These are phyloP conservation scores for Nemophila menziesii DNA, from an alignment of 257 asterid species.

Conservation along the genomic window DNA sequence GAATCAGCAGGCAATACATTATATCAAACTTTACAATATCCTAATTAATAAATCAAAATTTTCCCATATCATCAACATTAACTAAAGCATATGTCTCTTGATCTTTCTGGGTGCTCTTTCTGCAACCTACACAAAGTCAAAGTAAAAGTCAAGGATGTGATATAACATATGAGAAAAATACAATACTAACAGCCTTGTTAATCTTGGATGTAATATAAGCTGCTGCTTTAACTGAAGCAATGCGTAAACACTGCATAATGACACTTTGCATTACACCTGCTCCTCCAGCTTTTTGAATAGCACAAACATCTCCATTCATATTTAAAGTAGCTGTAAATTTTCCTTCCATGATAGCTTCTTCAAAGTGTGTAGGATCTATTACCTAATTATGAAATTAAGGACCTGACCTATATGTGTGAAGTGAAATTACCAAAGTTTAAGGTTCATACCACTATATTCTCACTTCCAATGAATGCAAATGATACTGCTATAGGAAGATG, in stretches of 20 bases:
- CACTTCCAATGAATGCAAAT: slow-evolving; percentile 75
- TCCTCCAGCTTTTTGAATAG: slow-evolving; percentile 95
- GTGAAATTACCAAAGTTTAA: background rate
- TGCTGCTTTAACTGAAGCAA: slow-evolving; percentile 81
- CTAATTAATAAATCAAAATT: too few relatives aligned
- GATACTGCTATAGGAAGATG: slow-evolving; percentile 93
- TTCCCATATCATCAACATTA: too few relatives aligned
- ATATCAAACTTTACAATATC: too few relatives aligned
- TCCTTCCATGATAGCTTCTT: slow-evolving; percentile 93
- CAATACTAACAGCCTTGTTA: slow-evolving; percentile 69
- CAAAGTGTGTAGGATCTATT: slow-evolving; percentile 81
- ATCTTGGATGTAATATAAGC: slow-evolving; percentile 84
- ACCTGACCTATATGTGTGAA: too few relatives aligned
- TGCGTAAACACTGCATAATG: slow-evolving; percentile 86
- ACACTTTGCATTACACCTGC: slow-evolving; percentile 69
- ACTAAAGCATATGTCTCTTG: slow-evolving; percentile 46
- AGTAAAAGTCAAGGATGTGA: background rate
- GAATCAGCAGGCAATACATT: too few relatives aligned
- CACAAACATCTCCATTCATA: slow-evolving; percentile 75
- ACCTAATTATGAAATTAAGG: slow-evolving; percentile 43
- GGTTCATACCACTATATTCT: slow-evolving; percentile 53
- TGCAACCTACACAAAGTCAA: slow-evolving; percentile 40
- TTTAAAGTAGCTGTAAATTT: slow-evolving; percentile 74
- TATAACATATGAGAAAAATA: slow-evolving; percentile 8
- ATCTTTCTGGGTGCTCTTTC: slow-evolving; percentile 68